Evolutionary conservation across 108 stramenopile species (phyloP).

Genomic region (Stephanodiscus triporus): DNA sequence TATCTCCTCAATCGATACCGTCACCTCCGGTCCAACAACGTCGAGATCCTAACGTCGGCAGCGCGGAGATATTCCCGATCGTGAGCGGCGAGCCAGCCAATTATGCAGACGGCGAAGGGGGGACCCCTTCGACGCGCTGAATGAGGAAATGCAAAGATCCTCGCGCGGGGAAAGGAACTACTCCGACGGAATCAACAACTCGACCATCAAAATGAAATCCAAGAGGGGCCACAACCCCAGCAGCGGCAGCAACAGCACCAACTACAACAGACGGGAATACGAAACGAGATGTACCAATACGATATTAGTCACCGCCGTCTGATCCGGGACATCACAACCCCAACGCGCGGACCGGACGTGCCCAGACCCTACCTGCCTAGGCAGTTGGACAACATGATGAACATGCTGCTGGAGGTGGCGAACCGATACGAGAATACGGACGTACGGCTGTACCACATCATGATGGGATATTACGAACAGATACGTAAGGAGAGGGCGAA

Average conservation of each 20-base stretch:
- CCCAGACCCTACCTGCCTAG: conserved; percentile 45
- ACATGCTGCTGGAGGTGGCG: conserved; percentile 44
- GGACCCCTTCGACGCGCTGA: neutral
- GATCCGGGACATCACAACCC: conserved; percentile 52
- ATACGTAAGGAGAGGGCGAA: conserved; percentile 26
- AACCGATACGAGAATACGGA: conserved; percentile 28
- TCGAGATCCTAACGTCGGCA: neutral
- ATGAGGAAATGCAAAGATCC: neutral
- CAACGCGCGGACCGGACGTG: conserved; percentile 51
- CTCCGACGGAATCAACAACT: neutral
- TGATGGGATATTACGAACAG: conserved; percentile 52
- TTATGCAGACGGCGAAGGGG: neutral
- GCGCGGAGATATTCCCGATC: neutral
- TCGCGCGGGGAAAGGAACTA: neutral
- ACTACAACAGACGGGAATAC: too few relatives aligned
- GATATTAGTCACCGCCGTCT: conserved; percentile 33
- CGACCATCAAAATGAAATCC: neutral
- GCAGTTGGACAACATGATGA: conserved; percentile 48
- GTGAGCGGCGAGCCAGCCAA: too few relatives aligned
- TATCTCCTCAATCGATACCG: neutral
- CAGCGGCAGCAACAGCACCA: neutral
- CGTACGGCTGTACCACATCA: conserved; percentile 46
- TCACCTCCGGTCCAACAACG: too few relatives aligned
- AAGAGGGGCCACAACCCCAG: neutral
- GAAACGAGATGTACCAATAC: neutral